phyloP scores from a whole-genome alignment of 371 early-diverging fungal species.

The Lichtheimia corymbifera region DNA sequence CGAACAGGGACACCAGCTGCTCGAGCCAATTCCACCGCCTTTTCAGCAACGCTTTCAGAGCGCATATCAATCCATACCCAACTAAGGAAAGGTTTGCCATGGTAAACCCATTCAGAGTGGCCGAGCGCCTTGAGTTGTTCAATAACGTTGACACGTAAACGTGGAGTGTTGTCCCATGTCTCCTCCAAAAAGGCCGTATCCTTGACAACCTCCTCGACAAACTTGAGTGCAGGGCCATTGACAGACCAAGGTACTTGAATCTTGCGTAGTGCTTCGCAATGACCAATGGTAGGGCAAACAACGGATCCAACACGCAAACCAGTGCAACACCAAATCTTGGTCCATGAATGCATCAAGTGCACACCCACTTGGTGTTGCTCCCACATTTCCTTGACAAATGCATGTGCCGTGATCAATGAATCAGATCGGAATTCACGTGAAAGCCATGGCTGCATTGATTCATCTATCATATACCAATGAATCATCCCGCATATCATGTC shows the following conservation, averaged over 20 bases:
- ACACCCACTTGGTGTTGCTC: slow-evolving; percentile 65
- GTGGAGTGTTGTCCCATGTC: slow-evolving; percentile 75
- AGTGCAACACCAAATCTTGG: slow-evolving; percentile 90
- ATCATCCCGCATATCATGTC: neutral
- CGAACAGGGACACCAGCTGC: slow-evolving; percentile 82
- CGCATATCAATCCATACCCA: slow-evolving; percentile 86
- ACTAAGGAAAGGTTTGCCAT: slow-evolving; percentile 76
- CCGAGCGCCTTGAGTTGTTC: slow-evolving; percentile 46
- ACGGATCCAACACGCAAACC: slow-evolving; percentile 86
- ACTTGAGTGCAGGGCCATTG: slow-evolving; percentile 78
- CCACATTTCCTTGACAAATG: slow-evolving; percentile 58
- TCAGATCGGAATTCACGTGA: slow-evolving; percentile 73
- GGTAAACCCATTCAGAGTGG: slow-evolving; percentile 59
- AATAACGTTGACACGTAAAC: slow-evolving; percentile 66
- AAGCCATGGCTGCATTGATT: slow-evolving; percentile 90
- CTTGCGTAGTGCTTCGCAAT: slow-evolving; percentile 69
- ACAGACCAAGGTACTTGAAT: slow-evolving; percentile 90
- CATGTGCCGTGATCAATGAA: slow-evolving; percentile 70
- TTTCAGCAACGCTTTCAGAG: slow-evolving; percentile 50
- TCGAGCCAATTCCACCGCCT: slow-evolving; percentile 65
- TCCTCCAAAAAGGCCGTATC: slow-evolving; percentile 68
- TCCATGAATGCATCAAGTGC: slow-evolving; percentile 89
- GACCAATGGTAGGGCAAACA: slow-evolving; percentile 74
- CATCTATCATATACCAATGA: slow-evolving; percentile 48
- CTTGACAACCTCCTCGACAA: slow-evolving; percentile 74